These are phyloP conservation scores for Fusarium nygamai DNA, from an alignment of 2,329 filamentous ascomycete genomes.

Conservation along the genomic window DNA sequence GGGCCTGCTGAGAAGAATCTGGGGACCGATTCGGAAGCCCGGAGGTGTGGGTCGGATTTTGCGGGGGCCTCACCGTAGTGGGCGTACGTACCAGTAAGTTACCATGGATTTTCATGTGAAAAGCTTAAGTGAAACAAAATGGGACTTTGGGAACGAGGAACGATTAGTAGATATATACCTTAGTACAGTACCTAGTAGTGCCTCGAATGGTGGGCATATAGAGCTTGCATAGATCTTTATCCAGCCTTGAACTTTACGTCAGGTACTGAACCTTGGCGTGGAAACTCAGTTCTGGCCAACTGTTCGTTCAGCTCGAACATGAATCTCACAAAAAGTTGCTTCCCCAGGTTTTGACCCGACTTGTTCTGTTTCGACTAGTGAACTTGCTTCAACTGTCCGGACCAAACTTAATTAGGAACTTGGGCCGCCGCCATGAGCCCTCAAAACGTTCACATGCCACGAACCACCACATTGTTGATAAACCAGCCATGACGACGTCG, in stretches of 20 bases:
- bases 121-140: background rate
- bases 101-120: constrained; percentile 32
- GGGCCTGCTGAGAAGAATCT: constrained; percentile 10
- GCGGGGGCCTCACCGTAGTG: constrained; percentile 11
- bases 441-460: constrained; percentile 35
- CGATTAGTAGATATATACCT: background rate
- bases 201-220: too few relatives aligned
- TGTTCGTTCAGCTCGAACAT: background rate
- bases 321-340: constrained; percentile 9
- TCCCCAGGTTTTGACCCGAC: constrained; percentile 35
- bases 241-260: background rate
- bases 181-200: background rate
- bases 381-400: background rate
- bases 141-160: background rate
- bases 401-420: constrained; percentile 36
- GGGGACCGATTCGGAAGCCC: constrained; percentile 21
- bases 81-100: background rate
- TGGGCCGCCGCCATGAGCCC: constrained; percentile 24
- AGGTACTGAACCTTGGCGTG: background rate
- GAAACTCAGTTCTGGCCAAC: background rate
- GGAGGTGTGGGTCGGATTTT: constrained; percentile 18
- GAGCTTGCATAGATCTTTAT: background rate
- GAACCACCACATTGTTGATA: background rate
- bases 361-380: constrained; percentile 14
- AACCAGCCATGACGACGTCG: background rate